Base-by-base conservation (phyloP, 2,329 filamentous ascomycete genomes). In the Penicillium sp. region DNA sequence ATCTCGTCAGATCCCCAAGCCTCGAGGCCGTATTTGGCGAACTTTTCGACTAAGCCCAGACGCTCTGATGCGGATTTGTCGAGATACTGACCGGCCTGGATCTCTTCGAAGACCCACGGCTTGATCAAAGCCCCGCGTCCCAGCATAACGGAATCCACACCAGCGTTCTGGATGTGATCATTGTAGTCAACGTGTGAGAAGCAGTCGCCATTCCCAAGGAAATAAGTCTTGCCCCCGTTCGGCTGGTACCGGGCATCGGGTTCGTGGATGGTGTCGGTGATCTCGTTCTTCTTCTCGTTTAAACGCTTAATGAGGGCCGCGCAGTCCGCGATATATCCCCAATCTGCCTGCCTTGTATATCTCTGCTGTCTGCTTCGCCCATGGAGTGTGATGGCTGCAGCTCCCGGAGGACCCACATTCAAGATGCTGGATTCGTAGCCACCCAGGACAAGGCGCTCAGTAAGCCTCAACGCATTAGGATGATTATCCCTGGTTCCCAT, bases 101-200 rank as follows among this genome's bases (percentile, higher is more conserved):
- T 97, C 68, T 98, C 93, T 67, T 98, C 93, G 61, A 97, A 98
- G 48, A 98, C 75, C 93, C 93, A 98, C 1, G 93, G 93, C 71
- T 98, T 98, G 70, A 97, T 87, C 43, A 98, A 78, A 7, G 93
- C 93, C 41, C 93, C 93, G 45, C 93, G 86, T n/a, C 84, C 93
- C 46, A 97, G 81, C 93, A 98, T 97, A 61, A 95, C 86, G n/a
- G 82, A 82, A 70, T 97, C 91, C 31, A 97, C 89, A 32, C 80
- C 79, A 23, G 87, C 78, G 43, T 91, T 78, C 33, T 84, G 76
- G 26, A 97, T 74, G 58, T 93, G 83, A 41, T 82, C 72, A 48
- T 81, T 81, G 71, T 97, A 97, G 62, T 97, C 89, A 20, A 83
- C 71, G 64, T 97, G 89, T 4, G 89, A 96, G 71, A 87, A 96